Conservation (phyloP, 495 filamentous ascomycete species). For the Xylaria flabelliformis region DNA sequence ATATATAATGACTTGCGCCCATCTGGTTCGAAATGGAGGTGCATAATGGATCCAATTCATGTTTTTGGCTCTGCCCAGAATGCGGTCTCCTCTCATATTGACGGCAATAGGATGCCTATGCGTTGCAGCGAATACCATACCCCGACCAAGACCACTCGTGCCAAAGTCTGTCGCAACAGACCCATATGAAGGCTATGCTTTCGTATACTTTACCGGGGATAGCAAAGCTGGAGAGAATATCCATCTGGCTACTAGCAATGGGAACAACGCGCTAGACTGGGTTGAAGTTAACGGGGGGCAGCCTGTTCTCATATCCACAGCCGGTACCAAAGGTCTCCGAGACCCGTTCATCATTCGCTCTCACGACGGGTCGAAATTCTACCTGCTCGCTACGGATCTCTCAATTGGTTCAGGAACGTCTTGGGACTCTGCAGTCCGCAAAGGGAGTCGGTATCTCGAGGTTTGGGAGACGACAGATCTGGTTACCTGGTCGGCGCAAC, state of each 20-base stretch:
- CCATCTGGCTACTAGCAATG: constrained; percentile 30
- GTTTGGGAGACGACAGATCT: constrained; percentile 36
- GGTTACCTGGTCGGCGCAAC: constrained; percentile 32
- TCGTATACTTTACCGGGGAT: constrained; percentile 32
- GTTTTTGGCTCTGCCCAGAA: not conserved
- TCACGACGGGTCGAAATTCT: constrained; percentile 33
- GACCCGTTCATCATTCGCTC: constrained; percentile 36
- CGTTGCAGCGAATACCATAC: not conserved
- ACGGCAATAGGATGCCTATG: not conserved
- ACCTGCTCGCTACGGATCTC: constrained; percentile 34
- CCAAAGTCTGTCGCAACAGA: constrained; percentile 16
- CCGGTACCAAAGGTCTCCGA: constrained; percentile 31
- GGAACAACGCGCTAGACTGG: constrained; percentile 37
- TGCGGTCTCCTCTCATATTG: not conserved
- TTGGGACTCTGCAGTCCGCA: constrained; percentile 31
- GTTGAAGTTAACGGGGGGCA: constrained; percentile 28
- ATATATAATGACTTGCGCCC: not conserved
- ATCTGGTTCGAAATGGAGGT: not conserved
- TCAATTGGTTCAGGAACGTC: constrained; percentile 37
- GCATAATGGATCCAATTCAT: not conserved
- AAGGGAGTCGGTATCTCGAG: constrained; percentile 33
- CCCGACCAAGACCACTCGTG: constrained; percentile 20
- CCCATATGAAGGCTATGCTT: constrained; percentile 32
- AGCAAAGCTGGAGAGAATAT: constrained; percentile 33
- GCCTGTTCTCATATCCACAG: constrained; percentile 26